phyloP scores from a whole-genome alignment of 177 flowering plant species.

The Vitis hybrid region DNA sequence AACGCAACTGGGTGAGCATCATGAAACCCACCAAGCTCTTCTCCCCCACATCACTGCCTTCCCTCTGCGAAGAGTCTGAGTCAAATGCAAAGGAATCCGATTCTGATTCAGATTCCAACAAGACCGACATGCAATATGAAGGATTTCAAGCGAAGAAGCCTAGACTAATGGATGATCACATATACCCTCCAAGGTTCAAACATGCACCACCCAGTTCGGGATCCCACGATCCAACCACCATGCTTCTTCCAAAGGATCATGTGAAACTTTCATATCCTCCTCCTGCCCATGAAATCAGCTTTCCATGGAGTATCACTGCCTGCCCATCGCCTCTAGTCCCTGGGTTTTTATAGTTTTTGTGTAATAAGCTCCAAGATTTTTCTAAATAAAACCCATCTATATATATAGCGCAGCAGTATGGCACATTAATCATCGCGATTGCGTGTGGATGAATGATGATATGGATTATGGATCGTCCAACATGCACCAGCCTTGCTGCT shows the following conservation, averaged over 20 bases:
- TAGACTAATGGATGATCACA: background rate
- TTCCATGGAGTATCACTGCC: slow-evolving; percentile 24
- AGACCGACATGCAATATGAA: slow-evolving; percentile 14
- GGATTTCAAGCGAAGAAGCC: slow-evolving; percentile 18
- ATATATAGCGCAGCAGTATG: no score
- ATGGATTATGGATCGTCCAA: no score
- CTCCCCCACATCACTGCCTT: slow-evolving; percentile 38
- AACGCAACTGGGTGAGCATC: slow-evolving; percentile 8
- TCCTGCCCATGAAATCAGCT: slow-evolving; percentile 11
- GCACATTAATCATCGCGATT: no score
- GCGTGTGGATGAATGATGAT: no score
- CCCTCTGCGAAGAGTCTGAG: slow-evolving; percentile 51
- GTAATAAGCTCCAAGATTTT: no score
- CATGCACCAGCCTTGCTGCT: no score
- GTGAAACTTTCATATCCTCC: slow-evolving; percentile 7
- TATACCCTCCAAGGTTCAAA: no score
- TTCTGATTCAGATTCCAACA: slow-evolving; percentile 35
- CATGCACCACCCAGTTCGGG: no score
- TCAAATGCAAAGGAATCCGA: slow-evolving; percentile 32
- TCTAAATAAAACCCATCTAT: no score
- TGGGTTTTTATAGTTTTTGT: slow-evolving; percentile 8
- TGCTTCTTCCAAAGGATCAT: background rate
- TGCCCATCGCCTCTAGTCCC: slow-evolving; percentile 26
- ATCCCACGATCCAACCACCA: no score
- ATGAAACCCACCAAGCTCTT: slow-evolving; percentile 24